These are phyloP conservation scores for Oidium heveae DNA, from an alignment of 2,329 filamentous ascomycete genomes.

Conservation along the genomic window DNA sequence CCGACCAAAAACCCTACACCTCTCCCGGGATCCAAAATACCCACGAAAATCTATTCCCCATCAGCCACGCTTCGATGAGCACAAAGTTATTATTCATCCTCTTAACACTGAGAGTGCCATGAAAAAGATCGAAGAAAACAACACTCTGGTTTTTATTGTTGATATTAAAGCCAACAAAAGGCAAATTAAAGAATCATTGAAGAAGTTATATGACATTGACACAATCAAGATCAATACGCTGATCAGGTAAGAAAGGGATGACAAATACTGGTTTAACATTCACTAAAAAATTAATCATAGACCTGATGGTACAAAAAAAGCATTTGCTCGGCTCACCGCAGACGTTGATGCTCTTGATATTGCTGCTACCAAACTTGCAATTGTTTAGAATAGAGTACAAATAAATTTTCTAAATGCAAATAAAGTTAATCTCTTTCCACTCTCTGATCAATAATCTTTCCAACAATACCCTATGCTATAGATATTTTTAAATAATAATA, in stretches of 20 bases:
- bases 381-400: constrained; percentile 41
- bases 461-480: too few species aligned
- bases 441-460: too few species aligned
- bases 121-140: constrained; percentile 99
- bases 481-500: too few species aligned
- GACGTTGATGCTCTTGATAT: constrained; percentile 98
- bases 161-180: constrained; percentile 98
- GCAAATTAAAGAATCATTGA: constrained; percentile 93
- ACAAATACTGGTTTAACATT: neutral
- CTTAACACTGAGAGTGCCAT: constrained; percentile 99
- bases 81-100: constrained; percentile 94
- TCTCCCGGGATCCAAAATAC: constrained; percentile 84
- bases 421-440: too few species aligned
- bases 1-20: constrained; percentile 83
- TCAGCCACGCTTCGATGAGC: constrained; percentile 77
- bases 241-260: constrained; percentile 45
- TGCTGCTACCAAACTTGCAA: constrained; percentile 93
- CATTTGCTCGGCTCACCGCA: constrained; percentile 79
- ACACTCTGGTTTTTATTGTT: constrained; percentile 96
- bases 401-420: too few species aligned
- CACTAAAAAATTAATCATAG: constrained; percentile 19
- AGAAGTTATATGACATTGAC: constrained; percentile 99
- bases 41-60: constrained; percentile 85
- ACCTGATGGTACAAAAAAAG: constrained; percentile 97
- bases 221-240: constrained; percentile 98